Evolutionary conservation across 192 early-diverging fungal genomes (phyloP).

Genomic region (Coemansia sp.): DNA sequence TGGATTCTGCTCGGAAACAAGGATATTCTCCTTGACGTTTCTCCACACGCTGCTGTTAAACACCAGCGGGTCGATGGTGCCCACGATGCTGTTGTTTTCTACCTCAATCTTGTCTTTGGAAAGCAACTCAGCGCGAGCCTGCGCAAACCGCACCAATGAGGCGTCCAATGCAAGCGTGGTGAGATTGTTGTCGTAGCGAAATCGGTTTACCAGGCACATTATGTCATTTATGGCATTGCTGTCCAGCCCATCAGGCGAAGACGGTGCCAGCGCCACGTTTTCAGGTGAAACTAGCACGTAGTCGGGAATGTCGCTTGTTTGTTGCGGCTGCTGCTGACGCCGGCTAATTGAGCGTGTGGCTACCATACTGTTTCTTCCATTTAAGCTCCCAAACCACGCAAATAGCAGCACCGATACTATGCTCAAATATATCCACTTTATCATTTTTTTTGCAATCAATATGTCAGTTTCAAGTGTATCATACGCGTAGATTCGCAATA

Average conservation of each 20-base stretch:
- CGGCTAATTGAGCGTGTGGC: not conserved
- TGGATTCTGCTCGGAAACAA: constrained; percentile 25
- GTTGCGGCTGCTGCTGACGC: no score
- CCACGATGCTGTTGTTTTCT: constrained; percentile 10
- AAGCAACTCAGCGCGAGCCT: constrained; percentile 32
- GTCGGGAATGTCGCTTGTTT: constrained; percentile 20
- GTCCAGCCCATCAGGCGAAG: constrained; percentile 18
- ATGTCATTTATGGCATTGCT: constrained; percentile 34
- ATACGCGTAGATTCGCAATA: no score
- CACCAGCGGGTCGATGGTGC: constrained; percentile 1
- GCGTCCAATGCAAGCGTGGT: constrained; percentile 34
- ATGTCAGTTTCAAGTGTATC: no score
- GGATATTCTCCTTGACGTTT: constrained; percentile 31
- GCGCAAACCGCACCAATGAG: constrained; percentile 33
- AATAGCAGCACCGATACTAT: not conserved
- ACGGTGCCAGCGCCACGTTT: constrained; percentile 35
- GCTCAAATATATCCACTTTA: not conserved
- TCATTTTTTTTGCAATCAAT: not conserved
- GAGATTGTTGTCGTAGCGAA: constrained; percentile 22
- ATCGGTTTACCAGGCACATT: constrained; percentile 35
- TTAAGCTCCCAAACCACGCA: not conserved
- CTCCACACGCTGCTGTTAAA: constrained; percentile 32
- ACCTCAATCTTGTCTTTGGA: not conserved
- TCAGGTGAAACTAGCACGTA: constrained; percentile 46
- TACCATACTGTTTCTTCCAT: no score